phyloP scores from a whole-genome alignment of 2,329 filamentous ascomycete genomes.

The Pseudocercospora vitis region DNA sequence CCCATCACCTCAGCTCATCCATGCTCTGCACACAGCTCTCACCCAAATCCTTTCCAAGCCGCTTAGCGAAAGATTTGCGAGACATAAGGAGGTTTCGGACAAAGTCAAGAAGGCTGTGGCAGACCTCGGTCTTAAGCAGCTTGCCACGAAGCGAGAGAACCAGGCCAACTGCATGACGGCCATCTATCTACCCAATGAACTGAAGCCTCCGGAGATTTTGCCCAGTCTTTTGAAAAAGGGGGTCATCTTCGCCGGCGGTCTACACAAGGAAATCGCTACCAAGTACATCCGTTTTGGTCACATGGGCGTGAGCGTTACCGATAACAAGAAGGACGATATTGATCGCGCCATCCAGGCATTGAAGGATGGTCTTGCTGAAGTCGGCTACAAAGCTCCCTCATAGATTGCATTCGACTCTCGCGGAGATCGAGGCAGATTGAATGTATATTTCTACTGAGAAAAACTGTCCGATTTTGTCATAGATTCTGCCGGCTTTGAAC shows the following conservation, averaged over 20 bases:
- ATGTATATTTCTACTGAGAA: background rate
- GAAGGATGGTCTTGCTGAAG: conserved; percentile 71
- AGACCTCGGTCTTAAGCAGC: conserved; percentile 80
- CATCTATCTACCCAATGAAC: conserved; percentile 84
- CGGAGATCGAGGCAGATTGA: background rate
- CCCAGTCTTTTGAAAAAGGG: conserved; percentile 82
- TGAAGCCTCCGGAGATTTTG: conserved; percentile 78
- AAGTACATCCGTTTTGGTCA: conserved; percentile 96
- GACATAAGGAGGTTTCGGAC: conserved; percentile 76
- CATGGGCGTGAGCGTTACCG: conserved; percentile 92
- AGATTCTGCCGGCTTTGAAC: background rate
- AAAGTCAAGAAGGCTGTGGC: conserved; percentile 81
- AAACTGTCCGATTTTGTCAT: background rate
- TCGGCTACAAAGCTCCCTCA: conserved; percentile 56
- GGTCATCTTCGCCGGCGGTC: conserved; percentile 88
- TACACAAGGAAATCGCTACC: conserved; percentile 91
- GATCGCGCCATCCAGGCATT: conserved; percentile 79
- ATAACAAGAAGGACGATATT: conserved; percentile 75
- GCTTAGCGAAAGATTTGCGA: conserved; percentile 77
- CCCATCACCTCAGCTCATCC: conserved; percentile 88
- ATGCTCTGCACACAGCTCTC: conserved; percentile 85
- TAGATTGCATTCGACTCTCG: background rate
- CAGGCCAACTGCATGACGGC: conserved; percentile 98
- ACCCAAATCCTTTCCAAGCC: conserved; percentile 81
- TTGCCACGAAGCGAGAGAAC: conserved; percentile 81